Base-by-base conservation (phyloP, 148 eudicot genomes). In the Spergularia marina region DNA sequence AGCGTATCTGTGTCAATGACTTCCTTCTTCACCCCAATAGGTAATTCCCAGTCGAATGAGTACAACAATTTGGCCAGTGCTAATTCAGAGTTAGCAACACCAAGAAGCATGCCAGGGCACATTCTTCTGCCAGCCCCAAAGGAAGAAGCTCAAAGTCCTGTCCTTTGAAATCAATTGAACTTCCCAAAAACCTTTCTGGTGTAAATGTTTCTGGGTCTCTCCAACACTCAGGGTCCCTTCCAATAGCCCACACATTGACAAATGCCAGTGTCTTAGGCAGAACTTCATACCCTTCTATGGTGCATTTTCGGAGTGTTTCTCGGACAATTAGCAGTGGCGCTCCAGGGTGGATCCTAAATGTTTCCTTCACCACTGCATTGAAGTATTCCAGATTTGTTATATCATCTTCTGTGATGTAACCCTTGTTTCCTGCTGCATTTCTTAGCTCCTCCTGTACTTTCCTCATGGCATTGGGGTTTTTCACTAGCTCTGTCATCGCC, bases 51-150 rank as follows among this genome's bases (percentile, higher is more conserved):
- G 4, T 87, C 80, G 65, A 87, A 87, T 12, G 41, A 66, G 44
- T 72, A 75, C 52, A 87, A 20, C 68, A 87, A 84, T 63, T 81
- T 84, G 4, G 85, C 83, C 14, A 87, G 77, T 25, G 79, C 66
- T 2, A 82, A 52, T 67, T 84, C 83, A 34, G 80, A 11, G 34
- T 68, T 84, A 2, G 78, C 78, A 40, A 72, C 44, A 18, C 87
- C 89, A 47, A 84, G 58, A 0, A 15, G 58, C 65, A 83, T 36
- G 2, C 83, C 90, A 5, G 87, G 86, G 30, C 90, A 85, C 15
- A 75, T 71, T 67, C 85, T 80, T 36, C 87, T 69, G 0, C 90
- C 90, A 9, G 83, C 76, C 8, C 89, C 86, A 68, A 86, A 0
- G 89, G 86, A 49, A 83, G 55, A 0, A 82, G 40, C 67, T 80